phyloP scores from a whole-genome alignment of 2,329 filamentous ascomycete genomes.

The Lasiodiplodia sp. region DNA sequence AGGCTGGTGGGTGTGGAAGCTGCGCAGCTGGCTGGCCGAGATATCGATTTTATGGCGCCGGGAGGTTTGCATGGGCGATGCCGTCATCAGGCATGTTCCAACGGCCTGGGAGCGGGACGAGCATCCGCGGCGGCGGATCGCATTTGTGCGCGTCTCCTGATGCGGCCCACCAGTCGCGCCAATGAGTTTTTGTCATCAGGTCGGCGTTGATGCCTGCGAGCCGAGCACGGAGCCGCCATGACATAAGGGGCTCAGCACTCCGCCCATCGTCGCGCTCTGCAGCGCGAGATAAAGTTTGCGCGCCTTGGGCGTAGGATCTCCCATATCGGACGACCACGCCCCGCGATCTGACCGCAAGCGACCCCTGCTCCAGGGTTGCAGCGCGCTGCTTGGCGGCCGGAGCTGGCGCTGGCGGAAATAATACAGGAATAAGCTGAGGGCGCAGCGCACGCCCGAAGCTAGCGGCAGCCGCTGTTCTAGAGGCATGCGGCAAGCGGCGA shows the following conservation, averaged over 20 bases:
- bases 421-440: not conserved
- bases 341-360: slow-evolving; percentile 20
- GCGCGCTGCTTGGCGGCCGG: not conserved
- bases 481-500: slow-evolving; percentile 14
- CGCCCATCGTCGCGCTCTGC: not conserved
- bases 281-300: not conserved
- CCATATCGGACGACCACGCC: slow-evolving; percentile 2
- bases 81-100: slow-evolving; percentile 16
- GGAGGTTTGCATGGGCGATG: not conserved
- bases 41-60: not conserved
- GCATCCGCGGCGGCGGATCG: slow-evolving; percentile 17
- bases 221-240: slow-evolving; percentile 2
- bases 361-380: slow-evolving; percentile 12
- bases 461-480: slow-evolving; percentile 8
- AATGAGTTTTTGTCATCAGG: slow-evolving; percentile 5
- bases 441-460: not conserved
- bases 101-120: slow-evolving; percentile 16
- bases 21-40: slow-evolving; percentile 7
- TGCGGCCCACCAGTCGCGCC: not conserved
- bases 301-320: not conserved
- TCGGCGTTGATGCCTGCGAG: not conserved
- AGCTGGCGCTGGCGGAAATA: slow-evolving; percentile 7
- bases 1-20: not conserved
- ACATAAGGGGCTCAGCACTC: not conserved
- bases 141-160: slow-evolving; percentile 9